Evolutionary conservation across 1,284 basidiomycete genomes (phyloP).

Genomic region (Schizophyllum commune): DNA sequence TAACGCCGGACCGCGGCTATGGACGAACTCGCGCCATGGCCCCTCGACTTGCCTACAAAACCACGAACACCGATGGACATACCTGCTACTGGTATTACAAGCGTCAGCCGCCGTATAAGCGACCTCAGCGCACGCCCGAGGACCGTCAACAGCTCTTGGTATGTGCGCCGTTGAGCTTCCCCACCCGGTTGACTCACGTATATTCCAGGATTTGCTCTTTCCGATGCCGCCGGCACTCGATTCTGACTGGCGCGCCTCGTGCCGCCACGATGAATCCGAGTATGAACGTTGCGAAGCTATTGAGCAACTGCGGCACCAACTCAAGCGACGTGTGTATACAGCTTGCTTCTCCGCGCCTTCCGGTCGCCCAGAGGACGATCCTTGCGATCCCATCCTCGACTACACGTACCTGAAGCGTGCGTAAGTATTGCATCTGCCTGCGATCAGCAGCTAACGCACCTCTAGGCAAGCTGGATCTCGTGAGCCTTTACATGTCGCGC

Average conservation of each 20-base stretch:
- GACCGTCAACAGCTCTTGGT: no score
- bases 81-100: no score
- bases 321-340: neutral
- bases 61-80: no score
- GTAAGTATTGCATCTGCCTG: neutral
- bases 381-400: neutral
- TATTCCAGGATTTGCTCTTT: neutral
- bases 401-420: neutral
- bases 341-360: neutral
- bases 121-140: no score
- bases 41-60: no score
- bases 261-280: neutral
- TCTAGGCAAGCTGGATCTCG: neutral
- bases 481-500: neutral
- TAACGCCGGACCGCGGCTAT: no score
- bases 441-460: neutral
- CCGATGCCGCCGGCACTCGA: neutral
- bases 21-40: no score
- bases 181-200: no score
- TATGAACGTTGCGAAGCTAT: neutral
- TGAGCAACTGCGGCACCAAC: neutral
- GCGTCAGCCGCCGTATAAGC: no score
- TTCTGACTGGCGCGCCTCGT: neutral
- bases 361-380: neutral
- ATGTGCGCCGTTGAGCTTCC: no score